These are phyloP conservation scores for Dryas drummondii DNA, from an alignment of 306 rosid genomes.

Conservation along the genomic window DNA sequence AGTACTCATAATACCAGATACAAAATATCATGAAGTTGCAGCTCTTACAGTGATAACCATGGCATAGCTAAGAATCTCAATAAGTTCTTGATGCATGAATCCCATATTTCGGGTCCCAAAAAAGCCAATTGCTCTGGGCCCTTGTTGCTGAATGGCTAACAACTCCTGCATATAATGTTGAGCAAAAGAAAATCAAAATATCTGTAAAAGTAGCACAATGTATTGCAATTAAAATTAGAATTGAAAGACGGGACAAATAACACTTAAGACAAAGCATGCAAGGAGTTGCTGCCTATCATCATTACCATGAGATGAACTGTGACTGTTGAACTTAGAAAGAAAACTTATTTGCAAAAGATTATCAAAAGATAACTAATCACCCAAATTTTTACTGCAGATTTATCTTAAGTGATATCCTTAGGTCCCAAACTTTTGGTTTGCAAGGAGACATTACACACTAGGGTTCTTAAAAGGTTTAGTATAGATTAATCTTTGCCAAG, in stretches of 20 bases:
- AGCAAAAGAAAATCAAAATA: not conserved
- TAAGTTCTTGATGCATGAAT: constrained; percentile 96
- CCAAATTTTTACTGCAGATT: not conserved
- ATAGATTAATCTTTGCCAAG: too few species aligned
- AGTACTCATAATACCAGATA: constrained; percentile 21
- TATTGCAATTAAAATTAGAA: not conserved
- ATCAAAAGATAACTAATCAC: not conserved
- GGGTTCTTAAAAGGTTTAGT: not conserved
- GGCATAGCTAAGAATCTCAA: constrained; percentile 99
- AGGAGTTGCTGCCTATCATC: not conserved
- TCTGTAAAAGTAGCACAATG: not conserved
- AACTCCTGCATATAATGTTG: constrained; percentile 58
- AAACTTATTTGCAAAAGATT: not conserved
- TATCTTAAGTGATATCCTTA: too few species aligned
- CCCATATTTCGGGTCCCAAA: constrained; percentile 99
- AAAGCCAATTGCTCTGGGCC: constrained; percentile 96
- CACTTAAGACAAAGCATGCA: not conserved
- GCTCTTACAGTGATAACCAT: constrained; percentile 97
- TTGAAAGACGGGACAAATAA: not conserved
- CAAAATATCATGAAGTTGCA: constrained; percentile 17
- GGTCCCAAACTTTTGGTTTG: not conserved
- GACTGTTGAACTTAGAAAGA: not conserved
- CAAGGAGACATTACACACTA: not conserved
- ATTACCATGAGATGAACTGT: not conserved
- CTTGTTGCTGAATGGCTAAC: constrained; percentile 99